These are phyloP conservation scores for Fraxinus velutina DNA, from an alignment of 305 asterid genomes.

Conservation along the genomic window DNA sequence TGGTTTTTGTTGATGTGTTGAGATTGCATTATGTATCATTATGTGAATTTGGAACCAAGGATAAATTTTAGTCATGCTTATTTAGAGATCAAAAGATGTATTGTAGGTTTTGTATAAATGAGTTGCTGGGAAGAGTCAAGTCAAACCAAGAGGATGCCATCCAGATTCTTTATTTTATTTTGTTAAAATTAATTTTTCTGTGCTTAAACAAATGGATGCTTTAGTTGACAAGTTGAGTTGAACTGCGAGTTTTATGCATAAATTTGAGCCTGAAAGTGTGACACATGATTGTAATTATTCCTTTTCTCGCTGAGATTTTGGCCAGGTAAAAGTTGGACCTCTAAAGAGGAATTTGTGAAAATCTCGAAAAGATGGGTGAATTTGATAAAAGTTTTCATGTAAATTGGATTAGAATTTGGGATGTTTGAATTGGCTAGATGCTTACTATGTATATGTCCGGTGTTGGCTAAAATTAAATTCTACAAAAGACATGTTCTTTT, in stretches of 20 bases:
- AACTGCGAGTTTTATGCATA: not conserved
- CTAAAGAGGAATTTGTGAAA: not conserved
- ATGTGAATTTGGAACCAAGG: not conserved
- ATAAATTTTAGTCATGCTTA: not conserved
- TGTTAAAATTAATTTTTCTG: not conserved
- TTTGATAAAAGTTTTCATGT: not conserved
- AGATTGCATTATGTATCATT: not conserved
- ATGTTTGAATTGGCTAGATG: not conserved
- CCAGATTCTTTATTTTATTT: not conserved
- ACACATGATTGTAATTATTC: not conserved
- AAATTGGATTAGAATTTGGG: not conserved
- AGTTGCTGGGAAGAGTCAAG: not conserved
- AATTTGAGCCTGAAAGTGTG: not conserved
- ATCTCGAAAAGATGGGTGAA: not conserved
- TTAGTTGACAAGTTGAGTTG: not conserved
- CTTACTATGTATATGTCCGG: not conserved
- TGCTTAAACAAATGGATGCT: not conserved
- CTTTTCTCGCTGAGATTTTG: not conserved
- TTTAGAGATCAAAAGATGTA: not conserved
- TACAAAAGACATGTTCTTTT: not conserved
- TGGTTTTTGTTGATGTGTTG: not conserved
- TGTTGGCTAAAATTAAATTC: not conserved
- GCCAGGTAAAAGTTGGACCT: not conserved
- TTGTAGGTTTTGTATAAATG: not conserved
- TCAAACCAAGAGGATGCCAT: not conserved